Evolutionary conservation across 1,139 yeast species (phyloP).

Genomic region (Yamadazyma songkhlaensis): DNA sequence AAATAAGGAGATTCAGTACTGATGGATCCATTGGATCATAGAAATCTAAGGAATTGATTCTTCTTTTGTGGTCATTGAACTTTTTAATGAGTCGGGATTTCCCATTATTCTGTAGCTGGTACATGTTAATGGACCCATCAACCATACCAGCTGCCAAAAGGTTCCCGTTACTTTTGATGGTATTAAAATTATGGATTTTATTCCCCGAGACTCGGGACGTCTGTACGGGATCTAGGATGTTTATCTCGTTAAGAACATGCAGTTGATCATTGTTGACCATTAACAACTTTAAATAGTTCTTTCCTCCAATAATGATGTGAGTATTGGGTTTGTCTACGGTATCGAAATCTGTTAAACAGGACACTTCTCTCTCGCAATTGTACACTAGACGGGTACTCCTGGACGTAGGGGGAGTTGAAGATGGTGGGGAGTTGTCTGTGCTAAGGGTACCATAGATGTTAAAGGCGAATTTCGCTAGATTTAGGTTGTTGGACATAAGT

Average conservation of each 20-base stretch:
- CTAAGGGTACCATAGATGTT: constrained; percentile 31
- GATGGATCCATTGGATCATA: constrained; percentile 21
- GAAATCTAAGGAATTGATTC: constrained; percentile 80
- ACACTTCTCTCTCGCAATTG: constrained; percentile 29
- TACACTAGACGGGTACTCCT: constrained; percentile 17
- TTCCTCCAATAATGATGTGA: constrained; percentile 57
- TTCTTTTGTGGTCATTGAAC: constrained; percentile 71
- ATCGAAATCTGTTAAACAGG: constrained; percentile 26
- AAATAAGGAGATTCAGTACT: constrained; percentile 53
- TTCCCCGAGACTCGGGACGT: constrained; percentile 24
- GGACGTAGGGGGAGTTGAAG: constrained; percentile 22
- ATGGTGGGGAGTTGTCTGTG: constrained; percentile 11
- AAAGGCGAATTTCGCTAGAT: constrained; percentile 33
- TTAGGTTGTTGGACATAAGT: constrained; percentile 19
- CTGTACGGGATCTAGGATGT: constrained; percentile 46
- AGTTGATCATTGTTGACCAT: constrained; percentile 41
- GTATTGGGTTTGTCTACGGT: constrained; percentile 21
- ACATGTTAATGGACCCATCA: constrained; percentile 35
- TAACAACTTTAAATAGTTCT: constrained; percentile 51
- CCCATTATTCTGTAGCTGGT: constrained; percentile 34
- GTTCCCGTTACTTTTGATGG: constrained; percentile 34
- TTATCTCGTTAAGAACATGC: constrained; percentile 35
- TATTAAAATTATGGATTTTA: constrained; percentile 41
- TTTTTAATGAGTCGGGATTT: constrained; percentile 40
- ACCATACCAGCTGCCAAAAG: constrained; percentile 43